Evolutionary conservation across 2,329 filamentous ascomycete genomes (phyloP), one percentile per base, ranked within the genome.

Genomic region (Fusarium nygamai): DNA sequence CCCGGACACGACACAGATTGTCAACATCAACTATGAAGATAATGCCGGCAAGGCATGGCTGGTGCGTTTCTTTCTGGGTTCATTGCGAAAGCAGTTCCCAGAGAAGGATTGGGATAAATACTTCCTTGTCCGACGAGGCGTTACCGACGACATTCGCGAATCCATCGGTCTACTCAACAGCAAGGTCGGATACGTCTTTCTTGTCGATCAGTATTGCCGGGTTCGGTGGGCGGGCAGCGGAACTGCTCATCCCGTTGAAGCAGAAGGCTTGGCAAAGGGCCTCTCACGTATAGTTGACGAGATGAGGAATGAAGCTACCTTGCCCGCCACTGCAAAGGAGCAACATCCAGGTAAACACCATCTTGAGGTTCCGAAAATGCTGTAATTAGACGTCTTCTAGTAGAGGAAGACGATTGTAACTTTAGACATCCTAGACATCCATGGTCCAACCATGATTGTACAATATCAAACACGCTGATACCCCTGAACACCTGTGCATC

Each of bases 191-290:
- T 98, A 98, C 84, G 92, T 95, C 9, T 99, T 98, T 83, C 87
- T 99, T 54, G 87, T 99, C 67, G 96, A 99, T 81, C 87, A 91
- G 71, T 88, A 95, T 73, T 98, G 95, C 82, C 93, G 91, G 83
- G 97, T 99, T 76, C 90, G 96, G 64, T 99, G 96, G 96, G 96
- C 96, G 1, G 96, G 94, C 8, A 97, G 95, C 79, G 94, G 92
- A 19, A 81, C 87, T 53, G 90, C 91, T 51, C 87, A 91, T 71
- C 88, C 88, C 0, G 88, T 89, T 24, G 94, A 97, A 85, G 88
- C 86, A 73, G 88, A 91, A 61, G 89, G 90, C 47, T 80, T 97
- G 80, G 89, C 90, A 46, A 93, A 86, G 81, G 91, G 91, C 7
- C 80, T 94, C 47, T 86, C 84, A 77, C 88, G 89, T 74, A 81